These are phyloP conservation scores for Hypoxylon intermedium DNA, from an alignment of 495 filamentous ascomycete species.

Conservation along the genomic window DNA sequence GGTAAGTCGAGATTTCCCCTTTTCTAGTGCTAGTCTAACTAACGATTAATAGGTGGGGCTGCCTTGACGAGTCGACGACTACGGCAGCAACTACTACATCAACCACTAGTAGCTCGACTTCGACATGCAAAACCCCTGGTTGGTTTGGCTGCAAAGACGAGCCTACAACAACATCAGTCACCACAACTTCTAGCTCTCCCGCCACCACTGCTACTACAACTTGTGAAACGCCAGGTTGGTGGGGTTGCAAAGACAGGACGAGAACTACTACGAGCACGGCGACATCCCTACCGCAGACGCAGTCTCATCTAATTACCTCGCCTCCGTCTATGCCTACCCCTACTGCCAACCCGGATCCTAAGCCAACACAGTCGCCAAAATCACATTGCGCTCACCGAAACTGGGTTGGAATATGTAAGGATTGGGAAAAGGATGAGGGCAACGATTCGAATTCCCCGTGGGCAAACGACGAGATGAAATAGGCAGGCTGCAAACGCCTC, in stretches of 20 bases:
- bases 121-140: slow-evolving; percentile 64
- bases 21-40: background rate
- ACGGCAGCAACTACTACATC: slow-evolving; percentile 54
- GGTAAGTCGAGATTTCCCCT: slow-evolving; percentile 43
- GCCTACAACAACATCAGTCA: slow-evolving; percentile 58
- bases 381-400: slow-evolving; percentile 45
- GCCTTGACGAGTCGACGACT: slow-evolving; percentile 65
- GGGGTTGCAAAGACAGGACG: slow-evolving; percentile 61
- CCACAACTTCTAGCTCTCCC: slow-evolving; percentile 54
- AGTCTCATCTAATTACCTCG: slow-evolving; percentile 45
- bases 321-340: slow-evolving; percentile 42
- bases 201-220: slow-evolving; percentile 56
- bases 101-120: slow-evolving; percentile 51
- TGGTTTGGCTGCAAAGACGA: slow-evolving; percentile 74
- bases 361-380: slow-evolving; percentile 28
- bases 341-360: slow-evolving; percentile 31
- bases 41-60: slow-evolving; percentile 61
- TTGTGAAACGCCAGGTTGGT: slow-evolving; percentile 70
- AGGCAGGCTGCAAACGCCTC: slow-evolving; percentile 6
- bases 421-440: slow-evolving; percentile 39
- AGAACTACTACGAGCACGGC: slow-evolving; percentile 39
- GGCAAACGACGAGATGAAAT: slow-evolving; percentile 41
- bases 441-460: slow-evolving; percentile 11
- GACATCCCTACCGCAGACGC: slow-evolving; percentile 40
- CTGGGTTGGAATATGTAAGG: slow-evolving; percentile 54